Evolutionary conservation across 2,329 filamentous ascomycete genomes (phyloP).

Genomic region (Sarocladium kiliense): DNA sequence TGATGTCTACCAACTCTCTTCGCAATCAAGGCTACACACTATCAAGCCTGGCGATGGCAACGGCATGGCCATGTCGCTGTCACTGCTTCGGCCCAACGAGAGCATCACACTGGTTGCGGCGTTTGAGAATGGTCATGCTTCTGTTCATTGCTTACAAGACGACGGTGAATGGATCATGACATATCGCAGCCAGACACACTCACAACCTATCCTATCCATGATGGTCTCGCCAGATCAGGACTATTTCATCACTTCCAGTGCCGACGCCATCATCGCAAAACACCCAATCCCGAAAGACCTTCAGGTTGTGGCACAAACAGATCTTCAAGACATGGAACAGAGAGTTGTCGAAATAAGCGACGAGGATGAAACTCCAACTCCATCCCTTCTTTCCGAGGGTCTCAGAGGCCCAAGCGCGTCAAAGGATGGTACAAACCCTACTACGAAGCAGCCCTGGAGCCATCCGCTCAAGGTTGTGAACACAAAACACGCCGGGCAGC

Average conservation of each 20-base stretch:
- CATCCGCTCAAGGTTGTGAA: constrained; percentile 57
- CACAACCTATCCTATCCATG: constrained; percentile 77
- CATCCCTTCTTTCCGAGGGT: constrained; percentile 21
- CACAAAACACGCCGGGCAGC: constrained; percentile 88
- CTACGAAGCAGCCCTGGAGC: constrained; percentile 25
- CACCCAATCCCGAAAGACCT: constrained; percentile 55
- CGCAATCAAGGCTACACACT: constrained; percentile 61
- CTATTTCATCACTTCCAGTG: constrained; percentile 73
- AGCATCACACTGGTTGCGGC: constrained; percentile 64
- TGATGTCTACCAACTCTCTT: constrained; percentile 80
- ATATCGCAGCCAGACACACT: constrained; percentile 65
- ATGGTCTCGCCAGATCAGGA: constrained; percentile 44
- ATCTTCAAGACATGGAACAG: background rate
- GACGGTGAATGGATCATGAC: constrained; percentile 40
- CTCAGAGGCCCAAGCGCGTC: constrained; percentile 14
- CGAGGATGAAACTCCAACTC: constrained; percentile 4
- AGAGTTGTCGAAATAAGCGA: constrained; percentile 20
- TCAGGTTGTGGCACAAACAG: constrained; percentile 12
- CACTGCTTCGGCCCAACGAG: constrained; percentile 47
- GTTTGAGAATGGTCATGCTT: constrained; percentile 79
- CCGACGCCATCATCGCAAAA: constrained; percentile 73
- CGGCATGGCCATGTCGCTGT: constrained; percentile 87
- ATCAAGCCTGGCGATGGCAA: constrained; percentile 44
- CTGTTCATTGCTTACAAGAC: constrained; percentile 52
- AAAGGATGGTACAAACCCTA: background rate